A percentile compares a stretch with the other conserved stretches of the same genome.
These are phyloP conservation scores for Mimosa bimucronata DNA, from an alignment of 306 rosid genomes.

Conservation along the genomic window DNA sequence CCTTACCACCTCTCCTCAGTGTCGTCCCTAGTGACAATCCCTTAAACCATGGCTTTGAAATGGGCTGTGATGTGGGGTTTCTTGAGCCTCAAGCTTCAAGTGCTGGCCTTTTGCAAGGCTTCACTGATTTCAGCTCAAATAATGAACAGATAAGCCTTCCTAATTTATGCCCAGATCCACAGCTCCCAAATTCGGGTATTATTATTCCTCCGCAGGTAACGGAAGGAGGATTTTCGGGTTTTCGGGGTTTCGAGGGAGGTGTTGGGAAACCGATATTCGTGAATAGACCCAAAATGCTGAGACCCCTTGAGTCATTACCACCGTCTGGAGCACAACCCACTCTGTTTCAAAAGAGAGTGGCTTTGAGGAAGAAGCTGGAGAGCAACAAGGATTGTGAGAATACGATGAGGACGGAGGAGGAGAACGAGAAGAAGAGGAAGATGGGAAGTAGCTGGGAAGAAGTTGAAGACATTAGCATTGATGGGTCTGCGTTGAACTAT, in stretches of 20 bases:
- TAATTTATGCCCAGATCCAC: conserved; percentile 42
- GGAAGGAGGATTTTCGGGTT: conserved; percentile 45
- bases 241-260: conserved; percentile 50
- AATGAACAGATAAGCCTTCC: conserved; percentile 43
- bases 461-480: conserved; percentile 63
- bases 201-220: conserved; percentile 36
- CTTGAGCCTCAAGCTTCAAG: conserved; percentile 61
- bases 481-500: conserved; percentile 72
- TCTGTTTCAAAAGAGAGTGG: conserved; percentile 87
- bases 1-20: conserved; percentile 58
- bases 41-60: conserved; percentile 48
- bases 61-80: conserved; percentile 43
- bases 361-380: conserved; percentile 57
- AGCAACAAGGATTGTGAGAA: conserved; percentile 27
- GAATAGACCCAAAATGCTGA: conserved; percentile 63
- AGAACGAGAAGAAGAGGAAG: conserved; percentile 54
- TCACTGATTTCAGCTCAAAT: conserved; percentile 45
- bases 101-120: conserved; percentile 36
- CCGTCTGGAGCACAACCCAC: conserved; percentile 76
- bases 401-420: conserved; percentile 40
- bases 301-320: conserved; percentile 73
- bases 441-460: conserved; percentile 45
- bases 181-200: conserved; percentile 28
- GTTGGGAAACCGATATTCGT: conserved; percentile 50
- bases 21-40: conserved; percentile 41